Base-by-base conservation (phyloP, 345 rosid genomes). In the Linum trigynum region DNA sequence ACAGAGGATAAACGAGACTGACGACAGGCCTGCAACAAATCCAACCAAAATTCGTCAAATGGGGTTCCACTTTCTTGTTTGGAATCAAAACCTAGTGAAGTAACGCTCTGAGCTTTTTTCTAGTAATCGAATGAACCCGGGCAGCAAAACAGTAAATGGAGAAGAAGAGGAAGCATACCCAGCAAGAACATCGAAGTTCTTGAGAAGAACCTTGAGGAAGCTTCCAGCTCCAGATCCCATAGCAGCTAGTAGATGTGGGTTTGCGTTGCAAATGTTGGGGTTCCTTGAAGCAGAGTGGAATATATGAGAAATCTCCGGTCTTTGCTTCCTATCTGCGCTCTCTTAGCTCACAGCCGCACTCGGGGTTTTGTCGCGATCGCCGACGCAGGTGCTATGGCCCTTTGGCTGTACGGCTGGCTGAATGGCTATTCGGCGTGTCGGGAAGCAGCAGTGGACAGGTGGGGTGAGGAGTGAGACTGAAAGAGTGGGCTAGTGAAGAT, bases 1-100 rank as follows among this genome's bases (percentile, higher is more conserved):
- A 92, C 98, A 92, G 85, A 67, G 98, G 98, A 76, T 92, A 92
- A 64, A 76, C 87, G 43, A 92, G 95, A 73, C 96, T 83, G 74
- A 92, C 84, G 69, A 92, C 78, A 69, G 98, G 98, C 85, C 98
- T 89, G 89, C 83, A 16, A 57, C 38, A 76, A 68, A 77, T 23
- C 61, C 10, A 66, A 71, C 45, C 17, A 40, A 76, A 62, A 36
- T 43, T 17, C 69, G 42, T 39, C 35, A 57, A 56, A 67, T 65
- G 12, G 69, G 53, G 36, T 50, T 9, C 43, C 16, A 50, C 41
- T 55, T 16, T 23, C 10, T 2, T 50, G 61, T 9, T 53, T 1
- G 10, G 14, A 68, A 63, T 39, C 42, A 65, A 48, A 48, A 48
- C 53, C 53, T 48, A 48, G 14, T 48, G 0, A 23, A 23, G 32